Evolutionary conservation across 139 green algal genomes (phyloP).

Genomic region (Chlamydomonas schloesseri): DNA sequence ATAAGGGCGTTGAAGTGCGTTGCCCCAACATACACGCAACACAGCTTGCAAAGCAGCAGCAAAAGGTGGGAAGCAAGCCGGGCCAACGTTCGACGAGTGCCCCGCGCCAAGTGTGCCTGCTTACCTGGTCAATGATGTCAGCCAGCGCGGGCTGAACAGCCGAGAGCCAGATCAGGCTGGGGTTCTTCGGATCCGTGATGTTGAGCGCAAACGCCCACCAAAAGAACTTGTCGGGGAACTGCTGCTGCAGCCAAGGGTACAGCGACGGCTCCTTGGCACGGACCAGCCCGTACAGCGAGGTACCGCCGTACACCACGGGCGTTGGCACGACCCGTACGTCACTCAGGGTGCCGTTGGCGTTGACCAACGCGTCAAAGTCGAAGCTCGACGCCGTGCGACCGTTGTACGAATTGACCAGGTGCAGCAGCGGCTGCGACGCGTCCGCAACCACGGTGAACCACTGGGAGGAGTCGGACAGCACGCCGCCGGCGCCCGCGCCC

Average conservation of each 20-base stretch:
- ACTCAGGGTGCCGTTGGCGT: not conserved
- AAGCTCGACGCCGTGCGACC: not conserved
- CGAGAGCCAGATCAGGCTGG: not conserved
- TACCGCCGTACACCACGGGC: not conserved
- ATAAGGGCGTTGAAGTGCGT: too few relatives aligned
- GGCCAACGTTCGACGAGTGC: too few relatives aligned
- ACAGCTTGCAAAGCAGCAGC: too few relatives aligned
- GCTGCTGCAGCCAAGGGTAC: not conserved
- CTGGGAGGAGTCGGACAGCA: not conserved
- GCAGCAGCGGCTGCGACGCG: not conserved
- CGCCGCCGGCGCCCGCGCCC: not conserved
- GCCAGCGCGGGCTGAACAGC: not conserved
- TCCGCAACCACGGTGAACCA: not conserved
- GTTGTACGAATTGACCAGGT: not conserved
- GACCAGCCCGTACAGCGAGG: slow-evolving; percentile 4
- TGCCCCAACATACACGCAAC: too few relatives aligned
- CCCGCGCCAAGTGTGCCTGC: too few relatives aligned
- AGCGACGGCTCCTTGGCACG: not conserved
- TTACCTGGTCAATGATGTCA: not conserved
- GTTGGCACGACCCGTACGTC: slow-evolving; percentile 9
- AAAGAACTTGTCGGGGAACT: slow-evolving; percentile 5
- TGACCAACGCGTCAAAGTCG: not conserved
- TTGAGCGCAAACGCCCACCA: slow-evolving; percentile 36
- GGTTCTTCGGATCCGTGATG: not conserved
- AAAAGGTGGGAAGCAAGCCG: too few relatives aligned